Base-by-base conservation (phyloP, 352 stramenopile genomes). In the Globisporangium cystogenes region DNA sequence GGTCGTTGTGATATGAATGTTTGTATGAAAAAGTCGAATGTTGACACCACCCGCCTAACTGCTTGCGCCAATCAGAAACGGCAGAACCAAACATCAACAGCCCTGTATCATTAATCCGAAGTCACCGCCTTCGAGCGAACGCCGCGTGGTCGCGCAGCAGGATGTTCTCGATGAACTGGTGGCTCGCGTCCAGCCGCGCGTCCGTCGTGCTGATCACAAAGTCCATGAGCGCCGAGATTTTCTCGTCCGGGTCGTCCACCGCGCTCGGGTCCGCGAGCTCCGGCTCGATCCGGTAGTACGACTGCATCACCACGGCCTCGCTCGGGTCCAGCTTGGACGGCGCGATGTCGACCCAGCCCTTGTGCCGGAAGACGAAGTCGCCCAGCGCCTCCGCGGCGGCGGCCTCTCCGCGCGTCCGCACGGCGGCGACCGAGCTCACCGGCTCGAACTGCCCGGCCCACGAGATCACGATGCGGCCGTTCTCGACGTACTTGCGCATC, bases 401-500 rank as follows among this genome's bases (percentile, higher is more conserved):
- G 5, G 40, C n/a, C 8, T 35, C 15, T 3, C 24, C 18, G 23
- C n/a, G 15, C 15, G 10, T n/a, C 10, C 7, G 33, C 33, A 29
- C 14, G 15, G 44, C 18, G 23, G 44, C 40, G 20, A 16, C 40
- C n/a, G n/a, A 8, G 40, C 46, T 47, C 16, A 56, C 48, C 0
- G 42, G 49, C 18, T 53, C 41, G 26, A 62, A 57, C 26, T 53
- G n/a, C 0, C 48, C 49, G 0, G 33, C 33, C 56, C 49, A 57
- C 16, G 56, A 60, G 33, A 55, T 51, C 40, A 53, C 56, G 42
- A 53, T 48, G 33, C 56, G 48, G 4, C 44, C 50, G 48, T 57
- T 57, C 36, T 62, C 49, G 16, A 62, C 43, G 44, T 57, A 57
- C 50, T 57, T 62, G 35, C 44, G 48, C 49, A 57, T 62, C 24